Evolutionary conservation across 352 stramenopile species (phyloP).

Genomic region (Pythium grandisporangium): DNA sequence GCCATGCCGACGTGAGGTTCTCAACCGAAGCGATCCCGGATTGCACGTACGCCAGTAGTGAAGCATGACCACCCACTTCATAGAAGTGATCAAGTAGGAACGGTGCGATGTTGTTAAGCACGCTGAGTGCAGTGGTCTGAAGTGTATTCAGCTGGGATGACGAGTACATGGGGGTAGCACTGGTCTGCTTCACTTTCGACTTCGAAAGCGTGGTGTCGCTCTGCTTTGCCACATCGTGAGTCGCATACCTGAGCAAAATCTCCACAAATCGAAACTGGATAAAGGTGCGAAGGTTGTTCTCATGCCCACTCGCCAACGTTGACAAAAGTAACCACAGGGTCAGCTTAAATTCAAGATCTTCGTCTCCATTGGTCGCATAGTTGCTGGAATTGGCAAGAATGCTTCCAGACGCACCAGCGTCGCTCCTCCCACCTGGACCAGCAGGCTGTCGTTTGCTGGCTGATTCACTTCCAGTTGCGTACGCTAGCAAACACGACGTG

Average conservation of each 20-base stretch:
- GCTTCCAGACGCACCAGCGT: not conserved
- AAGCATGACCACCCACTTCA: constrained; percentile 34
- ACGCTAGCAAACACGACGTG: constrained; percentile 49
- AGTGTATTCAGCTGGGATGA: constrained; percentile 34
- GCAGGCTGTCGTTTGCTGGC: constrained; percentile 5
- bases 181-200: not conserved
- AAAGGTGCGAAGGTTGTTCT: constrained; percentile 41
- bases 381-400: constrained; percentile 45
- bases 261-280: constrained; percentile 67
- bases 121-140: constrained; percentile 42
- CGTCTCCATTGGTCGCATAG: constrained; percentile 58
- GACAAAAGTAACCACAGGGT: constrained; percentile 59
- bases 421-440: not conserved
- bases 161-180: constrained; percentile 24
- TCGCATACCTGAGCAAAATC: constrained; percentile 49
- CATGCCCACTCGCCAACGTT: constrained; percentile 34
- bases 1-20: constrained; percentile 30
- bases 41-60: constrained; percentile 43
- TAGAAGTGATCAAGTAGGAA: constrained; percentile 50
- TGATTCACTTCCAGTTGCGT: constrained; percentile 44
- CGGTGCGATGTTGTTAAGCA: constrained; percentile 41
- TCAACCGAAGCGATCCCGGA: constrained; percentile 22
- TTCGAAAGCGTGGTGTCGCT: not conserved
- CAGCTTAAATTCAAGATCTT: constrained; percentile 82
- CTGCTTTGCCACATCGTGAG: not conserved